Evolutionary conservation across 192 early-diverging fungal genomes (phyloP).

Genomic region (Umbelopsis isabellina): DNA sequence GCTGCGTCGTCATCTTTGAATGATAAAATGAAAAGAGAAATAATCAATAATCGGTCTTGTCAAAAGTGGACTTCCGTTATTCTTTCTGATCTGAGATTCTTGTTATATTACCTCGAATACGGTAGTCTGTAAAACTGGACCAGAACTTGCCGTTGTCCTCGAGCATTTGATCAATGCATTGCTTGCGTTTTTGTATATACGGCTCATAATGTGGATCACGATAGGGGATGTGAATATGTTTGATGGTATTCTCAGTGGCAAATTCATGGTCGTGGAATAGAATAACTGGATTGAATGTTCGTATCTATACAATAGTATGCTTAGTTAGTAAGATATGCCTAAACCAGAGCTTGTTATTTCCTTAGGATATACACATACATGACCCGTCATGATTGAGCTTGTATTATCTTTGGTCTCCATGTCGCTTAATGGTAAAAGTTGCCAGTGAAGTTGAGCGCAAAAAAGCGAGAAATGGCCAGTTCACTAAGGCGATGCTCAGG

Average conservation of each 20-base stretch:
- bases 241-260: slow-evolving; percentile 27
- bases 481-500: too few species aligned
- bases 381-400: too few species aligned
- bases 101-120: background rate
- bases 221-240: slow-evolving; percentile 36
- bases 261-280: slow-evolving; percentile 43
- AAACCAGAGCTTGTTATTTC: too few species aligned
- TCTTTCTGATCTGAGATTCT: too few species aligned
- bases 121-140: slow-evolving; percentile 21
- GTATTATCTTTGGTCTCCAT: too few species aligned
- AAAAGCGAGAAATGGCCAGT: too few species aligned
- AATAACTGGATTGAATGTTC: slow-evolving; percentile 43
- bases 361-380: too few species aligned
- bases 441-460: too few species aligned
- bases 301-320: slow-evolving; percentile 24
- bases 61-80: background rate
- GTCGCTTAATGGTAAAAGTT: too few species aligned
- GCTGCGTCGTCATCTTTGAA: slow-evolving; percentile 15
- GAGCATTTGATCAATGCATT: slow-evolving; percentile 39
- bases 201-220: slow-evolving; percentile 34
- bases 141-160: slow-evolving; percentile 38
- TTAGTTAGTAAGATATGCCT: too few species aligned
- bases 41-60: background rate
- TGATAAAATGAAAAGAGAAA: slow-evolving; percentile 1
- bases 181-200: slow-evolving; percentile 31